A percentile compares a stretch with the other conserved stretches of the same genome.
phyloP scores from a whole-genome alignment of 306 rosid species.

The Citrullus mucosospermus region DNA sequence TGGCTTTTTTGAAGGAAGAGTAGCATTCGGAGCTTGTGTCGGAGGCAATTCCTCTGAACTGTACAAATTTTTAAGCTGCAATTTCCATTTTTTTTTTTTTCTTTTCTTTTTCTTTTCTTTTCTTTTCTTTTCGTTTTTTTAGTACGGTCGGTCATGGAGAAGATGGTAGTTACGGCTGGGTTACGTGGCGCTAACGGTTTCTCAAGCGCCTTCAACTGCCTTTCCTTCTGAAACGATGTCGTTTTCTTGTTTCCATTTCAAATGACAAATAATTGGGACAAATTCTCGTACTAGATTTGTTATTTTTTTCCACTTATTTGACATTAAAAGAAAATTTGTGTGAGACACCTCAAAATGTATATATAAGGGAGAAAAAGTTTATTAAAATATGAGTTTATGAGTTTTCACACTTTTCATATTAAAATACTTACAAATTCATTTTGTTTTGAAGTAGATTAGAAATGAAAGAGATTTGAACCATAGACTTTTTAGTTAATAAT shows the following conservation, averaged over 20 bases:
- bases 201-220: conserved; percentile 10
- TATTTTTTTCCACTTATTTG: too few relatives aligned
- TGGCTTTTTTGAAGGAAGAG: conserved; percentile 8
- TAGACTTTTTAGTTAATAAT: rapidly evolving
- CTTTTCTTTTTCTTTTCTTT: not conserved
- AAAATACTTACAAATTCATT: too few relatives aligned
- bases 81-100: not conserved
- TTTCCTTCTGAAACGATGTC: not conserved
- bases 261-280: too few relatives aligned
- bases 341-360: too few relatives aligned
- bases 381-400: too few relatives aligned
- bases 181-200: conserved; percentile 13
- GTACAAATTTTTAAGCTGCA: not conserved
- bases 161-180: not conserved
- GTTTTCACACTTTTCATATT: too few relatives aligned
- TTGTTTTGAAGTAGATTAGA: too few relatives aligned
- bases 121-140: too few relatives aligned
- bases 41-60: conserved; percentile 34
- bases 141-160: not conserved
- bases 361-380: too few relatives aligned
- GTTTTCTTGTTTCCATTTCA: not conserved
- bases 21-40: conserved; percentile 29
- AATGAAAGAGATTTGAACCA: too few relatives aligned
- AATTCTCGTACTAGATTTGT: too few relatives aligned
- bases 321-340: too few relatives aligned